Conservation (phyloP, 2,329 filamentous ascomycete species). For the Plenodomus tracheiphilus region DNA sequence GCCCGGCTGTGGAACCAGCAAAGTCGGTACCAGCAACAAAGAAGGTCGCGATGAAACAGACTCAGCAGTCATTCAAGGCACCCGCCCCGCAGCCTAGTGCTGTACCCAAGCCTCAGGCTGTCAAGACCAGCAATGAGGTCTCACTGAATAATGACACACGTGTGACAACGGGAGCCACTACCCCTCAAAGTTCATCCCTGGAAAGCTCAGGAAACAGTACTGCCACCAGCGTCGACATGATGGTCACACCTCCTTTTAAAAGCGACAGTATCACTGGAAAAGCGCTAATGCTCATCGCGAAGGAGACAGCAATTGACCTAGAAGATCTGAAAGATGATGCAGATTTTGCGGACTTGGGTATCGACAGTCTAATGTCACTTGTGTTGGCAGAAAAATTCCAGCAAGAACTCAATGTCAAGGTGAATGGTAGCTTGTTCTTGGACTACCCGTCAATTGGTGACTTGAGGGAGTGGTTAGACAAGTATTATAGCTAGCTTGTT, state of each 20-base stretch:
- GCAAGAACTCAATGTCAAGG: slow-evolving; percentile 18
- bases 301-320: slow-evolving; percentile 20
- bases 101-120: not conserved
- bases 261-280: slow-evolving; percentile 8
- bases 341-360: slow-evolving; percentile 27
- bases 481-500: slow-evolving; percentile 16
- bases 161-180: not conserved
- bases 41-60: not conserved
- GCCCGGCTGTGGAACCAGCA: not conserved
- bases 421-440: slow-evolving; percentile 23
- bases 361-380: slow-evolving; percentile 32
- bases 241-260: not conserved
- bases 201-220: slow-evolving; percentile 1
- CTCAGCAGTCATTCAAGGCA: not conserved
- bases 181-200: not conserved
- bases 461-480: slow-evolving; percentile 17
- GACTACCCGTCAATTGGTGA: slow-evolving; percentile 30
- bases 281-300: slow-evolving; percentile 20
- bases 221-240: slow-evolving; percentile 2
- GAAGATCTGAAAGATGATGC: slow-evolving; percentile 23
- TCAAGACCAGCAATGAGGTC: not conserved
- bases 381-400: slow-evolving; percentile 27
- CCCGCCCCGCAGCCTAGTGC: not conserved
- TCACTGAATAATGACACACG: not conserved
- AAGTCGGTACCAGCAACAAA: too few species aligned